phyloP scores from a whole-genome alignment of 768 basidiomycete species.

The Agaricus subrufescens region DNA sequence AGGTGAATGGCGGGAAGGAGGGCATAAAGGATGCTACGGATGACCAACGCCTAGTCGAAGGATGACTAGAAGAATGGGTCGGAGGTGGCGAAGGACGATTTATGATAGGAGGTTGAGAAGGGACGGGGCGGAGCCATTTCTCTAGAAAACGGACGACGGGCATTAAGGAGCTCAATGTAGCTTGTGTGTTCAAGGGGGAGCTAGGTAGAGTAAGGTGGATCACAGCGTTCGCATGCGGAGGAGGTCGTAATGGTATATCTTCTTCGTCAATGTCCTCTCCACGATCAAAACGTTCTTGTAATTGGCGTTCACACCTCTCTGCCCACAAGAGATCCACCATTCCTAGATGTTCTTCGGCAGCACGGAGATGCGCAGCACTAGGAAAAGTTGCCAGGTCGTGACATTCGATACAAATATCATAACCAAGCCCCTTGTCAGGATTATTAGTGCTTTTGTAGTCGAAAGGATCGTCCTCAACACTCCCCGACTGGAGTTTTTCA shows the following conservation, averaged over 20 bases:
- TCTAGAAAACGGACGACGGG: slow-evolving; percentile 68
- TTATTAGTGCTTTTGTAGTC: slow-evolving; percentile 36
- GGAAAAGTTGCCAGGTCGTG: slow-evolving; percentile 80
- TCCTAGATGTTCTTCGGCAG: slow-evolving; percentile 70
- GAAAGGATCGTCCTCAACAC: slow-evolving; percentile 34
- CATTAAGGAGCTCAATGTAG: slow-evolving; percentile 53
- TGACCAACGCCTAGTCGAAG: slow-evolving; percentile 35
- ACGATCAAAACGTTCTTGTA: slow-evolving; percentile 12
- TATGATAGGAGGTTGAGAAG: background rate
- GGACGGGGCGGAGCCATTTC: slow-evolving; percentile 49
- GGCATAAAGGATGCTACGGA: slow-evolving; percentile 37
- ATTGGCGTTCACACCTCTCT: slow-evolving; percentile 31
- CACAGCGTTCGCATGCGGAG: slow-evolving; percentile 67
- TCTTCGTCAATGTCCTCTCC: slow-evolving; percentile 16
- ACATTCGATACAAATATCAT: slow-evolving; percentile 86
- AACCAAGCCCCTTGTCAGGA: slow-evolving; percentile 54
- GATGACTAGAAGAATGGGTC: slow-evolving; percentile 2
- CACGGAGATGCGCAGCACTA: slow-evolving; percentile 55
- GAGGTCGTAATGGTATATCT: slow-evolving; percentile 44
- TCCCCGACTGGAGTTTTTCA: slow-evolving; percentile 14
- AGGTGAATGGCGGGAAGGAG: slow-evolving; percentile 28
- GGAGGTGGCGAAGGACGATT: slow-evolving; percentile 4
- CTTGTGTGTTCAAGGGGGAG: slow-evolving; percentile 49
- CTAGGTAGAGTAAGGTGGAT: slow-evolving; percentile 76
- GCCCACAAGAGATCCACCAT: slow-evolving; percentile 66